These are phyloP conservation scores for Dichotomocladium elegans DNA, from an alignment of 371 early-diverging fungal genomes.

Conservation along the genomic window DNA sequence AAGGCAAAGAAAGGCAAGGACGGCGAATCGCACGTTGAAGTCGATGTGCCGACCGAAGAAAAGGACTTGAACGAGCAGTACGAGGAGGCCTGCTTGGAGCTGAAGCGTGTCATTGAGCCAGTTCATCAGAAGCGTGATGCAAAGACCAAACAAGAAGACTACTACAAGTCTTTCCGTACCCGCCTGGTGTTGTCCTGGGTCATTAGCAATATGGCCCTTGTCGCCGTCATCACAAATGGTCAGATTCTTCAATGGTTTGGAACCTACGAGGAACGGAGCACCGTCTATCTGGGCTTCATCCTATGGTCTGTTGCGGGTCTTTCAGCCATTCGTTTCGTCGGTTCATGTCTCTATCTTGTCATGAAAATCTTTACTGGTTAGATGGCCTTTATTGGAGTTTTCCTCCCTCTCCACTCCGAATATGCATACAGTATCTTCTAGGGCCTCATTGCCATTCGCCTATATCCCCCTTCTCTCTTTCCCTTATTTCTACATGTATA, in stretches of 20 bases:
- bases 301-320: slow-evolving; percentile 88
- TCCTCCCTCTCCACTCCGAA: too few relatives aligned
- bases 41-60: slow-evolving; percentile 71
- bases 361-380: slow-evolving; percentile 47
- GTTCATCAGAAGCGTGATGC: slow-evolving; percentile 63
- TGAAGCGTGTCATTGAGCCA: slow-evolving; percentile 45
- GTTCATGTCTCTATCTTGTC: slow-evolving; percentile 71
- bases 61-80: slow-evolving; percentile 75
- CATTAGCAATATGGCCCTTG: slow-evolving; percentile 76
- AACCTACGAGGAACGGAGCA: slow-evolving; percentile 38
- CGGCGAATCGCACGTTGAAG: slow-evolving; percentile 45
- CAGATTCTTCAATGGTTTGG: slow-evolving; percentile 32
- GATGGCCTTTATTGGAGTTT: too few relatives aligned
- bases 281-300: slow-evolving; percentile 78
- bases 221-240: slow-evolving; percentile 49
- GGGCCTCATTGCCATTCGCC: too few relatives aligned
- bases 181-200: slow-evolving; percentile 76
- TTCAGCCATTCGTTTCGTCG: slow-evolving; percentile 78
- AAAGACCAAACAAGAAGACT: slow-evolving; percentile 80
- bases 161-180: slow-evolving; percentile 86
- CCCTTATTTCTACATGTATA: too few relatives aligned
- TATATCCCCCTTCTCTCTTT: too few relatives aligned
- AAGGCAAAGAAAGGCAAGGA: slow-evolving; percentile 51
- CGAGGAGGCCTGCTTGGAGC: slow-evolving; percentile 60
- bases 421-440: too few relatives aligned